Base-by-base conservation (phyloP, 768 basidiomycete species). In the Porphyrellus cyaneotinctus region DNA sequence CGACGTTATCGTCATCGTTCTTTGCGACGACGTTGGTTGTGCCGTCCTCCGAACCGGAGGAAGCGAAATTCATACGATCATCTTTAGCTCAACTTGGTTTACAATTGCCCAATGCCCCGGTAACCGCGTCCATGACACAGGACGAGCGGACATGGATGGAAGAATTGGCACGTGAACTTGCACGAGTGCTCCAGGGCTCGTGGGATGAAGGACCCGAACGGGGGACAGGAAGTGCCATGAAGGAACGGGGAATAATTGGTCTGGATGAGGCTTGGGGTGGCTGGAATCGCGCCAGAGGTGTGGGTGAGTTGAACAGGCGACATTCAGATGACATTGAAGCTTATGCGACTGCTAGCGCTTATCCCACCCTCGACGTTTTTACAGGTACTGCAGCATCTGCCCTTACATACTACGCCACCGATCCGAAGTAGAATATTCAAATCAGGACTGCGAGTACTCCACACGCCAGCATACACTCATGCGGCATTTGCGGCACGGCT, bases 211-310 rank as follows among this genome's bases (percentile, higher is more conserved):
- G 38, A 1, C 28, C 49, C 0, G 58, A 53, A 12, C 57, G 44
- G 42, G 58, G 46, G 47, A 52, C 44, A 49, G 72, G 71, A 1
- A 87, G 90, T 1, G 76, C 95, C 62, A 91, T 95, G 89, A 77
- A 78, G 51, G 75, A 78, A 3, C 80, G 91, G 26, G 92, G 91
- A 1, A 80, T 95, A 31, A 79, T 97, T 35, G 90, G 87, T 0
- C 70, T 97, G 24, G 94, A 97, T 64, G 94, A 95, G 70, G 88
- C 88, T 0, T 97, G 94, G 94, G 91, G 91, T 24, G 84, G 88
- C 2, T 97, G 94, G 94, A 95, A 95, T 64, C 84, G 94, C 52
- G 93, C 91, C 7, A 74, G 94, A 58, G 94, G 94, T 44, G 87
- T 95, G 49, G 87, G 93, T 91, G 67, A 67, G 58, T 49, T 18